Conservation (phyloP, 371 early-diverging fungal species). For the Rozella allomycis region DNA sequence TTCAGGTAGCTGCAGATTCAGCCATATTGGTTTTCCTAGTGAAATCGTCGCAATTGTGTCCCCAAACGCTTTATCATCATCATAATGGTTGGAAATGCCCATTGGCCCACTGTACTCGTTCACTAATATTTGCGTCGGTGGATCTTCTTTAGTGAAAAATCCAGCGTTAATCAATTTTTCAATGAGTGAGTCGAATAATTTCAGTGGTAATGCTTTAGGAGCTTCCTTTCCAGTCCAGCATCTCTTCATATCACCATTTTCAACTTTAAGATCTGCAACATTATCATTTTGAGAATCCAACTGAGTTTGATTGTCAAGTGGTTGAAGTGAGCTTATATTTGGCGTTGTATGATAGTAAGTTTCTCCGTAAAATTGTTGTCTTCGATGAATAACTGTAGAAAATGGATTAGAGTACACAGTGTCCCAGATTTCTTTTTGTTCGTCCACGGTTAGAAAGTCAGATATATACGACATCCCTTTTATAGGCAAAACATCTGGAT, state of each 20-base stretch:
- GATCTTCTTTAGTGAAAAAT: not conserved
- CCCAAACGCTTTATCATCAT: not conserved
- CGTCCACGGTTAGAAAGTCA: not conserved
- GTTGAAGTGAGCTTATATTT: not conserved
- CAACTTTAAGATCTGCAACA: not conserved
- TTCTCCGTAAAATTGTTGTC: conserved; percentile 1
- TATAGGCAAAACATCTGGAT: not conserved
- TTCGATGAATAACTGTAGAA: not conserved
- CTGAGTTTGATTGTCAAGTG: not conserved
- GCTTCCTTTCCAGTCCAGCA: no score
- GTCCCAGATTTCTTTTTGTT: not conserved
- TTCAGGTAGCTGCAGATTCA: not conserved
- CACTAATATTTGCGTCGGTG: not conserved
- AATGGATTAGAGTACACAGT: not conserved
- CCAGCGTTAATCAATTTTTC: not conserved
- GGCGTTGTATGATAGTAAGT: not conserved
- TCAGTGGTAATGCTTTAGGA: no score
- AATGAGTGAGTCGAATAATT: not conserved
- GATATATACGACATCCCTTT: not conserved
- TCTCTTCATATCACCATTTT: no score
- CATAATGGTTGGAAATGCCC: not conserved
- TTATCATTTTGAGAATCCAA: no score
- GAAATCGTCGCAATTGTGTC: not conserved
- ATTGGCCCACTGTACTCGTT: not conserved
- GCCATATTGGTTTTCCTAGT: not conserved